Evolutionary conservation across 1,284 basidiomycete genomes (phyloP), one percentile per base, ranked within the genome.

Genomic region (Cryptococcus sp.): DNA sequence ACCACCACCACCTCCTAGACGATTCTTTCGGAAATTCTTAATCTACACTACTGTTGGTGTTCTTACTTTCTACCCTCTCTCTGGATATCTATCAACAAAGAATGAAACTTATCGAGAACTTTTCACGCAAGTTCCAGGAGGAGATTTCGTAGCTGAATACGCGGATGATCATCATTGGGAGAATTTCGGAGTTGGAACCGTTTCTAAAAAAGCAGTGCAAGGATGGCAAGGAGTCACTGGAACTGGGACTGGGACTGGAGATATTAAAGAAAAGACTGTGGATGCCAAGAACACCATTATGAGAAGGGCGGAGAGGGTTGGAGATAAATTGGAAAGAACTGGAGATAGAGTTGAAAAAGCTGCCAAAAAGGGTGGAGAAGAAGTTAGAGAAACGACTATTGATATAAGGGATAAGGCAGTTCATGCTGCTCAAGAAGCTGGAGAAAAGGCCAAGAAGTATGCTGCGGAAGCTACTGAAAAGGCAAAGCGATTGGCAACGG

Each of bases 151-250:
- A 68, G 79, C 93, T 36, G 85, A 91, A 55, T 88, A 84, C 66
- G 86, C 86, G 7, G 88, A 93, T 70, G 80, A 83, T 43, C 78
- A 85, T 62, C 80, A 84, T 22, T 89, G 87, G 86, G 86, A 91
- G 60, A 57, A 61, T 14, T 61, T 74, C 50, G 74, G 69, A 14
- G 48, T 60, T 21, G 82, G 80, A 3, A 75, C 87, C 45, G 83
- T 86, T 21, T 64, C 82, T 21, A 75, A 81, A 56, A 80, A 84
- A 55, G 80, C 83, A 18, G 63, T 85, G 4, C 36, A 63, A 44
- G 55, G 49, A 3, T 57, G 47, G 53, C 53, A 60, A 31, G 54
- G 52, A 23, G 57, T 60, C n/a, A 63, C 59, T 48, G 67, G 69
- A 48, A 62, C 80, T 48, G 82, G 85, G 45, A 64, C 70, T 45